Conservation (phyloP, 2,329 filamentous ascomycete species). For the Salinomyces thailandicus region DNA sequence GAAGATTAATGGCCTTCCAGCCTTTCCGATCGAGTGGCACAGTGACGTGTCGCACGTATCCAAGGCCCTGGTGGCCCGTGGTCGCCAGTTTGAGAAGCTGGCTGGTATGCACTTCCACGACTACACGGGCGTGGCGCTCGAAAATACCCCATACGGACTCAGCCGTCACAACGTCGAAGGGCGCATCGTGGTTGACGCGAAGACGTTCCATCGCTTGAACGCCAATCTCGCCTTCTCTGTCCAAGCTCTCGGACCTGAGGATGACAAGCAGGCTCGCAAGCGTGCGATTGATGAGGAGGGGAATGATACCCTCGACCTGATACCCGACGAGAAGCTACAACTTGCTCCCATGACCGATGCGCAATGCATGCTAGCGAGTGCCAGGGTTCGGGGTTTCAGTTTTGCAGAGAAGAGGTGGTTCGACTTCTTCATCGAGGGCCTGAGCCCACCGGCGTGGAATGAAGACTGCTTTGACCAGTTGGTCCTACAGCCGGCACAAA, state of each 20-base stretch:
- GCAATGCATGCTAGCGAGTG: conserved; percentile 22
- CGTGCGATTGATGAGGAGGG: conserved; percentile 12
- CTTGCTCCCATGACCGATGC: conserved; percentile 19
- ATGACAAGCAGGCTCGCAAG: conserved; percentile 12
- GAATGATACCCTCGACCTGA: conserved; percentile 11
- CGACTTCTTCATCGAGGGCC: conserved; percentile 27
- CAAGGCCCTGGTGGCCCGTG: conserved; percentile 15
- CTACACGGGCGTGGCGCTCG: conserved; percentile 19
- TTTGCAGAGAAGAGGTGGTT: conserved; percentile 27
- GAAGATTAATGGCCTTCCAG: conserved; percentile 16
- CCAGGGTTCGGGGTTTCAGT: conserved; percentile 24
- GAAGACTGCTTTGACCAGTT: conserved; percentile 23
- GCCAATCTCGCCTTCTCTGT: conserved; percentile 17
- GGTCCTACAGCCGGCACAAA: conserved; percentile 22
- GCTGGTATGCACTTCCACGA: conserved; percentile 21
- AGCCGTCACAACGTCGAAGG: conserved; percentile 19
- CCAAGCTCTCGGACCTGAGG: conserved; percentile 11
- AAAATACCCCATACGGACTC: conserved; percentile 11
- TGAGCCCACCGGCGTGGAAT: conserved; percentile 23
- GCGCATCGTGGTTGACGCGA: conserved; percentile 20
- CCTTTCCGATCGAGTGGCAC: conserved; percentile 16
- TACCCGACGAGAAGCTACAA: conserved; percentile 12
- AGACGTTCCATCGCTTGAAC: conserved; percentile 22
- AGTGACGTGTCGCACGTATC: conserved; percentile 9
- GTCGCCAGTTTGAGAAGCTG: conserved; percentile 16